Evolutionary conservation across 2,329 filamentous ascomycete genomes (phyloP), one percentile per base, ranked within the genome.

Genomic region (Colletotrichum tofieldiae): DNA sequence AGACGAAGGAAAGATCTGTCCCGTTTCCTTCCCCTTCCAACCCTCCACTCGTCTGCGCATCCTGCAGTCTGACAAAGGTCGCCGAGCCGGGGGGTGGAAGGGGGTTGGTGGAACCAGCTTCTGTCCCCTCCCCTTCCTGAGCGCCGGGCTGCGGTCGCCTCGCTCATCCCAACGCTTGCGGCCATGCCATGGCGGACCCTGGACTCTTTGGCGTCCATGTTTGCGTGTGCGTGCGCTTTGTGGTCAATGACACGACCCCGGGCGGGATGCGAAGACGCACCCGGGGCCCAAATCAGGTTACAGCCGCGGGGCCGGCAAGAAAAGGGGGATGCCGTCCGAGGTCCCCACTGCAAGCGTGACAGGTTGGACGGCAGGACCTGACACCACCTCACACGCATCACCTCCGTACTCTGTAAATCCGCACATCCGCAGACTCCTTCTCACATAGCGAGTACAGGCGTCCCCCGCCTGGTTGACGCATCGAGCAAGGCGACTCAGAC

Each of bases 241-340:
- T 29, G 39, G 2, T 39, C 47, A 54, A 26, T 45, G 59, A 51
- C 54, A 26, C 26, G 29, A 54, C 61, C 61, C 49, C 49, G 43
- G 45, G 69, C 58, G 65, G 69, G 54, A 72, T 58, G 65, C 69
- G 51, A 67, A 55, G 58, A 69, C 58, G 69, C 65, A 54, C 51
- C 47, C 64, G 55, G 64, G 47, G 39, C 55, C 63, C 52, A 72
- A 64, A 63, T 69, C 65, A 59, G 65, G 65, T 68, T 60, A 68
- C 58, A 72, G 58, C 69, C 65, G 51, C 65, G 68, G 65, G 35
- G 32, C 68, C 51, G 64, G 65, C 51, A 71, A 45, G 49, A 23
- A 71, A 68, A 41, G 26, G 47, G 54, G 54, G 54, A n/a, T 45
- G 52, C 70, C 59, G 65, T 65, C 52, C 66, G 69, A 67, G 61